These are phyloP conservation scores for Sporobolus alterniflorus DNA, from an alignment of 202 grass and related monocot species.

Conservation along the genomic window DNA sequence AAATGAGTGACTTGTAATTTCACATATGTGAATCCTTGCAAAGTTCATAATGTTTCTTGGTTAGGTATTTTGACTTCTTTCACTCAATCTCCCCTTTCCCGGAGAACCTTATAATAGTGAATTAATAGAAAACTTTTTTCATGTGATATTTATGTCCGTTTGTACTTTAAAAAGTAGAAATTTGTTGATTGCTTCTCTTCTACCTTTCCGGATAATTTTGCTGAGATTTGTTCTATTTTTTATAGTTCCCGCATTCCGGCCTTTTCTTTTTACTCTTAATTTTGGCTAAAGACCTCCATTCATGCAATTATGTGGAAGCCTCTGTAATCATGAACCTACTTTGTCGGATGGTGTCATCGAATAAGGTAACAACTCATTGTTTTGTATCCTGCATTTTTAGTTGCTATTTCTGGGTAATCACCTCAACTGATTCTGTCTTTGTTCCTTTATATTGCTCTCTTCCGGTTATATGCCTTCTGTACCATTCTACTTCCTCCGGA, in stretches of 20 bases:
- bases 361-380: constrained; percentile 59
- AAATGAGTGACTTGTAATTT: too few relatives aligned
- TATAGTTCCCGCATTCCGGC: constrained; percentile 90
- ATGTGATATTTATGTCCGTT: background rate
- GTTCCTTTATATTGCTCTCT: constrained; percentile 1
- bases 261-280: constrained; percentile 74
- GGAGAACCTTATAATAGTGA: background rate
- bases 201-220: constrained; percentile 28
- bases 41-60: background rate
- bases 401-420: background rate
- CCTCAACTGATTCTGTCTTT: background rate
- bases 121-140: background rate
- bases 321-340: constrained; percentile 69
- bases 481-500: background rate
- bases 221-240: constrained; percentile 38
- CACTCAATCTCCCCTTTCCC: background rate
- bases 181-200: constrained; percentile 10
- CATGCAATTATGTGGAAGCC: constrained; percentile 64
- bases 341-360: constrained; percentile 69
- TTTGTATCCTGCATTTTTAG: background rate
- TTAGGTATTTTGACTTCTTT: background rate
- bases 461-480: background rate
- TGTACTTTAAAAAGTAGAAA: constrained; percentile 2
- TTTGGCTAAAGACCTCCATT: constrained; percentile 73
- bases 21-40: background rate